phyloP scores from a whole-genome alignment of 306 rosid genomes.

The Hylodesmum podocarpum region DNA sequence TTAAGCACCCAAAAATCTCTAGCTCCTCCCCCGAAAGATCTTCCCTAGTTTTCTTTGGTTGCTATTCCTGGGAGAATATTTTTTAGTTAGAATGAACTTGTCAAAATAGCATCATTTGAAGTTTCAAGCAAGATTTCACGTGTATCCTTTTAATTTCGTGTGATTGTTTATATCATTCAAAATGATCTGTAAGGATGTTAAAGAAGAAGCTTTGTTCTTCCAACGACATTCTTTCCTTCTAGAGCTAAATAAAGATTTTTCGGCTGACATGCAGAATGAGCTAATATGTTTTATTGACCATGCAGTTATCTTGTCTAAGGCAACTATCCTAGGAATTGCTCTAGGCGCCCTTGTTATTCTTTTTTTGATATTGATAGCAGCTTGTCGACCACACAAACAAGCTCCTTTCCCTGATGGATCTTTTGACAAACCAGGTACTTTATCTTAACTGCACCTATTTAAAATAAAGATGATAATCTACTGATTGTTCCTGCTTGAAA shows the following conservation, averaged over 20 bases:
- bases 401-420: constrained; percentile 64
- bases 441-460: background rate
- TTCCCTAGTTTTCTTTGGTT: background rate
- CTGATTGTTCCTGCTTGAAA: constrained; percentile 9
- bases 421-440: constrained; percentile 71
- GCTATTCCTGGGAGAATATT: background rate
- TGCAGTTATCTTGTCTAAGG: constrained; percentile 67
- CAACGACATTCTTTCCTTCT: background rate
- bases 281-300: background rate
- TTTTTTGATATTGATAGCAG: constrained; percentile 69
- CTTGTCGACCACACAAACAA: constrained; percentile 61
- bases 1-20: background rate
- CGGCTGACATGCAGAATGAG: background rate
- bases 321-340: constrained; percentile 79
- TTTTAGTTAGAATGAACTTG: background rate
- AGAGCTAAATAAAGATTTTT: background rate
- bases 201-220: background rate
- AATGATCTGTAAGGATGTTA: background rate
- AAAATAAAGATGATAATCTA: background rate
- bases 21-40: background rate
- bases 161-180: background rate
- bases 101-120: background rate
- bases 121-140: background rate
- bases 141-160: background rate
- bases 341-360: constrained; percentile 72